A percentile compares a stretch with the other conserved stretches of the same genome.
These are phyloP conservation scores for Aureobasidium mangrovei DNA, from an alignment of 2,329 filamentous ascomycete species.

Conservation along the genomic window DNA sequence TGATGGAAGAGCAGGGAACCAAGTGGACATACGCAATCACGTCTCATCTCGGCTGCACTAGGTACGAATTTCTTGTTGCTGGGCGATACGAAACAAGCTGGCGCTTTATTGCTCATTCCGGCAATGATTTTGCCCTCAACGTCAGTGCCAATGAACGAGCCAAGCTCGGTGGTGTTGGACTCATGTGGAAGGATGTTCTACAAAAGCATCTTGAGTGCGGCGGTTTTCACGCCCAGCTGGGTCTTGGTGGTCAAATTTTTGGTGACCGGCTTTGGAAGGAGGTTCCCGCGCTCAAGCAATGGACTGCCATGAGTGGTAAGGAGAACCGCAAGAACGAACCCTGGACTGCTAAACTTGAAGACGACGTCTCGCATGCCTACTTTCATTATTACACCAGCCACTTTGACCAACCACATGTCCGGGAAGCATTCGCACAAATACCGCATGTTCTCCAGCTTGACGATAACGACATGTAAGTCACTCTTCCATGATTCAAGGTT, in stretches of 20 bases:
- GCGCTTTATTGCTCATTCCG: slow-evolving; percentile 92
- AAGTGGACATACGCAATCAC: slow-evolving; percentile 99
- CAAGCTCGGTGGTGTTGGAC: slow-evolving; percentile 77
- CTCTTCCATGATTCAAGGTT: not conserved
- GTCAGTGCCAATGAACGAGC: slow-evolving; percentile 79
- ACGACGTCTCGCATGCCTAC: slow-evolving; percentile 91
- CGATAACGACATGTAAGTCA: slow-evolving; percentile 90
- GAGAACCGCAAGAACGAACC: slow-evolving; percentile 82
- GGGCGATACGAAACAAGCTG: slow-evolving; percentile 83
- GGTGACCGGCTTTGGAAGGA: slow-evolving; percentile 95
- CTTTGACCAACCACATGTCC: slow-evolving; percentile 89
- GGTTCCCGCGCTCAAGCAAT: slow-evolving; percentile 85
- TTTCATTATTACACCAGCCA: slow-evolving; percentile 99
- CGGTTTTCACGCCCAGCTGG: slow-evolving; percentile 89
- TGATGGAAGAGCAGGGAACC: slow-evolving; percentile 75
- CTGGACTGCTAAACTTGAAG: slow-evolving; percentile 92
- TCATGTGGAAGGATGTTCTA: slow-evolving; percentile 99
- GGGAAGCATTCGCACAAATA: slow-evolving; percentile 95
- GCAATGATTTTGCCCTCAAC: slow-evolving; percentile 86
- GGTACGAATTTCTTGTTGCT: slow-evolving; percentile 93
- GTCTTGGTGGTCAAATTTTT: slow-evolving; percentile 89
- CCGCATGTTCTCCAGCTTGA: slow-evolving; percentile 88
- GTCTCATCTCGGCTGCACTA: slow-evolving; percentile 91
- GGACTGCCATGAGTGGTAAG: slow-evolving; percentile 86
- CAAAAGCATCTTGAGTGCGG: slow-evolving; percentile 96